Percentiles rank a stretch among this genome's conserved stretches.
These are phyloP conservation scores for Paramecium sexaurelia DNA, from an alignment of 73 alveolate species.

Conservation along the genomic window DNA sequence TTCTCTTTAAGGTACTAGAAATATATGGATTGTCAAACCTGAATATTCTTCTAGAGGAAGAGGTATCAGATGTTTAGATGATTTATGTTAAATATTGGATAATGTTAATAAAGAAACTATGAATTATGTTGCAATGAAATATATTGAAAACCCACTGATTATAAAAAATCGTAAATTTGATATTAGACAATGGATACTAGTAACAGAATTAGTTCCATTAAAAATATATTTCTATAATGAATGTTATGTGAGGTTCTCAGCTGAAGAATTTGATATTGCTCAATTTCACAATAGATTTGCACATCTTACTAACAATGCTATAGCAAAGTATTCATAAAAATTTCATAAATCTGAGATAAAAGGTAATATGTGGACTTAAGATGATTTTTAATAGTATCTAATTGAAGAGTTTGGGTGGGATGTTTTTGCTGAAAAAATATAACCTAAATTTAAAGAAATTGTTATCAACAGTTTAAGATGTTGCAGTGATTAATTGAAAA, in stretches of 20 bases:
- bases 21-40: conserved; percentile 69
- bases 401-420: conserved; percentile 69
- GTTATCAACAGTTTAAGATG: conserved; percentile 68
- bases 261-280: conserved; percentile 80
- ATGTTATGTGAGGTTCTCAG: conserved; percentile 84
- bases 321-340: conserved; percentile 77
- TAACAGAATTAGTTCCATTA: conserved; percentile 87
- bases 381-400: conserved; percentile 84
- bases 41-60: conserved; percentile 87
- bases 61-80: conserved; percentile 87
- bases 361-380: conserved; percentile 93
- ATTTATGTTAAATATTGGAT: conserved; percentile 74
- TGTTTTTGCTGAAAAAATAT: conserved; percentile 61
- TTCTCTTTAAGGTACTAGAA: conserved; percentile 42
- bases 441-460: conserved; percentile 68
- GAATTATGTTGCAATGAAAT: conserved; percentile 87
- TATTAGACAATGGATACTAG: conserved; percentile 88
- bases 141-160: conserved; percentile 95
- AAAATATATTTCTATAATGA: conserved; percentile 87
- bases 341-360: conserved; percentile 82
- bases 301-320: conserved; percentile 84
- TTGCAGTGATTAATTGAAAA: conserved; percentile 61
- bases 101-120: conserved; percentile 77
- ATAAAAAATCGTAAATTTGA: conserved; percentile 80
- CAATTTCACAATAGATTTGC: conserved; percentile 80